Evolutionary conservation across 306 rosid genomes (phyloP).

Genomic region (Rosa chinensis): DNA sequence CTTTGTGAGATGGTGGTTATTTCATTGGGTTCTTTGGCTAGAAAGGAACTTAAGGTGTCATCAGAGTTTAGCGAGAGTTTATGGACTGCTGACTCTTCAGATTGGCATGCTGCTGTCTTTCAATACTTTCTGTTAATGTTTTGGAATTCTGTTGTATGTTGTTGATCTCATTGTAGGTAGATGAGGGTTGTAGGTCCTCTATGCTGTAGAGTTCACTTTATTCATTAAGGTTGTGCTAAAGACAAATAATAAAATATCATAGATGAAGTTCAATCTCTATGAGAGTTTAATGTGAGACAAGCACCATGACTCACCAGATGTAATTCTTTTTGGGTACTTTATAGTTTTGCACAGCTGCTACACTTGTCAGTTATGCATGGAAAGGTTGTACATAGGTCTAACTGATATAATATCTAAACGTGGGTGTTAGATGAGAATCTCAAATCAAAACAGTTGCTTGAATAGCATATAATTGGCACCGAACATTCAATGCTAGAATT

Average conservation of each 20-base stretch:
- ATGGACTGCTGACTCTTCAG: not conserved
- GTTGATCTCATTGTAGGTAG: not conserved
- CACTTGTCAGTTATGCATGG: not conserved
- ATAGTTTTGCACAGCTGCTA: not conserved
- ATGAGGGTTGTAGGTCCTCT: not conserved
- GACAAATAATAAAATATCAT: not conserved
- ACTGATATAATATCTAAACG: not conserved
- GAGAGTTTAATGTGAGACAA: not conserved
- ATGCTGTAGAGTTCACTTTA: not conserved
- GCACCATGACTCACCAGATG: not conserved
- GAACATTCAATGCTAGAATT: not conserved
- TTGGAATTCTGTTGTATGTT: not conserved
- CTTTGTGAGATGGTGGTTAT: not conserved
- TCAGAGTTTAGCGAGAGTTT: not conserved
- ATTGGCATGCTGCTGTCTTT: not conserved
- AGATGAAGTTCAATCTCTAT: not conserved
- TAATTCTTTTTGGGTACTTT: not conserved
- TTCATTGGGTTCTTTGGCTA: not conserved
- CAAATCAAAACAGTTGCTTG: not conserved
- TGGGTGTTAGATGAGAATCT: not conserved
- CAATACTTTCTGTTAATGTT: not conserved
- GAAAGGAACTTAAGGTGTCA: not conserved
- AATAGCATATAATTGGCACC: not conserved
- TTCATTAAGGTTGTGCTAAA: not conserved
- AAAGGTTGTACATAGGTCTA: not conserved